phyloP scores from a whole-genome alignment of 345 rosid genomes.

The Psidium friedrichsthalianum region DNA sequence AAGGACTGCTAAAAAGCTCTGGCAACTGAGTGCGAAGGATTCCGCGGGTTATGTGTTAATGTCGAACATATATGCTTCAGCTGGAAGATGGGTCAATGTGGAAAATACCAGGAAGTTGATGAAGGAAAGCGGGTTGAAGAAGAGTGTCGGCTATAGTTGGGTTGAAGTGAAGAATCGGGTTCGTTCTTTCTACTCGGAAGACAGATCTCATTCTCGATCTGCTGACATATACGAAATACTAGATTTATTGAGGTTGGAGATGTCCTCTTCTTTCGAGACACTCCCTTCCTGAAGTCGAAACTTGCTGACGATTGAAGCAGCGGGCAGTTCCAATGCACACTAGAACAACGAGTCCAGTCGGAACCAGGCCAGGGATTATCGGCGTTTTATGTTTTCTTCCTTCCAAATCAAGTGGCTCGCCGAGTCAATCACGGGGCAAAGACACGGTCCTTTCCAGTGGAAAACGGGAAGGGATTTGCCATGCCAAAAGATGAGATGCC shows the following conservation, averaged over 20 bases:
- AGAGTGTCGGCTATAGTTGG: slow-evolving; percentile 47
- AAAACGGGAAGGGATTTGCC: neutral
- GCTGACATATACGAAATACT: slow-evolving; percentile 21
- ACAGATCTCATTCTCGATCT: slow-evolving; percentile 15
- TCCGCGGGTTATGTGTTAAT: slow-evolving; percentile 31
- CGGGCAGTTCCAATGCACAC: neutral
- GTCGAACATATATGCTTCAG: slow-evolving; percentile 52
- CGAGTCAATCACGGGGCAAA: neutral
- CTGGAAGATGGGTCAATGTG: slow-evolving; percentile 46
- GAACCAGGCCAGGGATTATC: neutral
- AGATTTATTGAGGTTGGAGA: slow-evolving; percentile 30
- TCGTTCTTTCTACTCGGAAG: slow-evolving; percentile 34
- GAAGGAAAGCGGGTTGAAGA: slow-evolving; percentile 42
- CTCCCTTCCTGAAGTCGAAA: neutral
- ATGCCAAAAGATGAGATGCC: neutral
- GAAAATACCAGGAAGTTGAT: slow-evolving; percentile 32
- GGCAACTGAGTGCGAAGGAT: slow-evolving; percentile 17
- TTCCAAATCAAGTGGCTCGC: neutral
- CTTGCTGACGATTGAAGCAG: neutral
- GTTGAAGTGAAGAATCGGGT: slow-evolving; percentile 32
- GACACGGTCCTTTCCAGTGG: neutral
- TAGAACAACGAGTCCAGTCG: neutral
- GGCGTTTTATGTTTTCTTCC: neutral
- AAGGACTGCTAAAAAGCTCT: slow-evolving; percentile 31
- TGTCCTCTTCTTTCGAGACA: slow-evolving; percentile 7